Base-by-base conservation (phyloP, 345 rosid genomes). In the Eucalyptus paniculata region DNA sequence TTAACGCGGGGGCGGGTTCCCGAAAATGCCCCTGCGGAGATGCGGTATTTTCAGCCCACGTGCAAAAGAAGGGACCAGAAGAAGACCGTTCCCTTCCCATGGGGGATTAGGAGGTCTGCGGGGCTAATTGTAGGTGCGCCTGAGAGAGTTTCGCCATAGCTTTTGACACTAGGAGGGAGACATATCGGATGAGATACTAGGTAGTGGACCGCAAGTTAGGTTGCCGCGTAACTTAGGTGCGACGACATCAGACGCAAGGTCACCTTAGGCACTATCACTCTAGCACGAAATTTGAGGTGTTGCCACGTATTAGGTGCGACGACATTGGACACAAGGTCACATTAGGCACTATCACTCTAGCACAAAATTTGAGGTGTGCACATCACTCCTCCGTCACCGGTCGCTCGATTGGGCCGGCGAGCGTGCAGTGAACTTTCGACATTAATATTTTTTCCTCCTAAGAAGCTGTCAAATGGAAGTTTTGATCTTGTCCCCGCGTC, bases 331-430 rank as follows among this genome's bases (percentile, higher is more conserved):
- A 3, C 60, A 16, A 8, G 26, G 26, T 54, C 28, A 8, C 5
- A 5, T 10, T 5, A 56, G 62, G 30, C 12, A 4, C 62, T 56
- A 56, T 4, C 6, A 1, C 16, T 11, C 67, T 12, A 28, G 67
- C 14, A 26, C 32, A 2, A 6, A 60, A 60, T 12, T 28, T 12
- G 67, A 28, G 69, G 69, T 30, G 32, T 2, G n/a, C 67, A 2
- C 8, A 7, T 12, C 67, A 1, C 32, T 28, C 32, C 32, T 28
- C 8, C 0, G 0, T 5, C 32, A 12, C 32, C 4, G 16, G 32
- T 28, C 17, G 4, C 7, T 28, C 4, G 16, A 60, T 28, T 12
- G 32, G 16, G 14, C 17, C 2, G 3, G 30, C 3, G 30, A 6
- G 32, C 67, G 0, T 60, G 62, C 7, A 12, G 7, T 9, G 16